Conservation (phyloP, 2,329 filamentous ascomycete genomes). For the Exophiala sp. region DNA sequence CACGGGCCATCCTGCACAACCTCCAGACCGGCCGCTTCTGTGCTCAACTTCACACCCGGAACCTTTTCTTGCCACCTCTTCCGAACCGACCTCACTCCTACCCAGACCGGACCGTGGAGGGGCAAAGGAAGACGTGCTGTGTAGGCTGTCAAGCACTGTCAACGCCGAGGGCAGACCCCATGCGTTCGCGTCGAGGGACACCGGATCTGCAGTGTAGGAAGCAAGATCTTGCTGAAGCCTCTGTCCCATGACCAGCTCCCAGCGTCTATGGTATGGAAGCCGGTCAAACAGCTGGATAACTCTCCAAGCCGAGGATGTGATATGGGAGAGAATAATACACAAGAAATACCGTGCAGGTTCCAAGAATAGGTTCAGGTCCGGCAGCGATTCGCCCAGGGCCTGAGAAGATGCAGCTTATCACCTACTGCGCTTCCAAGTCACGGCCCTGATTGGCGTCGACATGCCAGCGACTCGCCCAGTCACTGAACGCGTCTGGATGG, state of each 20-base stretch:
- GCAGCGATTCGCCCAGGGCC: slow-evolving; percentile 18
- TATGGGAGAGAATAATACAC: neutral
- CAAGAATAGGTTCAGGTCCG: slow-evolving; percentile 24
- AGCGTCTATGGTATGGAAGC: neutral
- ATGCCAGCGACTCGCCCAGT: slow-evolving; percentile 25
- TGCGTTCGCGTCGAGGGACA: neutral
- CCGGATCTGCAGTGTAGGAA: neutral
- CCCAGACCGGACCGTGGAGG: neutral
- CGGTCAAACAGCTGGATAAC: no score
- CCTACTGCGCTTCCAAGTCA: slow-evolving; percentile 14
- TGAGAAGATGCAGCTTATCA: slow-evolving; percentile 21
- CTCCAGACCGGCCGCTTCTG: slow-evolving; percentile 2
- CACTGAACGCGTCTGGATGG: slow-evolving; percentile 14
- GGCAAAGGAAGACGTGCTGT: neutral
- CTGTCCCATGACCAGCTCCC: neutral
- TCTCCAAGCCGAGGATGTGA: slow-evolving; percentile 7
- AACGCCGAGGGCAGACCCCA: neutral
- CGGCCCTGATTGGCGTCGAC: slow-evolving; percentile 24
- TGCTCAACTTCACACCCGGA: neutral
- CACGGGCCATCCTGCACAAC: slow-evolving; percentile 17
- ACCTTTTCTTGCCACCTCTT: neutral
- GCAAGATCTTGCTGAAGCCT: neutral
- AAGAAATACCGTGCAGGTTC: slow-evolving; percentile 6
- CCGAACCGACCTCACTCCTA: neutral
- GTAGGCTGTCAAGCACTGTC: neutral